Conservation (phyloP, 2,329 filamentous ascomycete species). For the Beauveria varroae region DNA sequence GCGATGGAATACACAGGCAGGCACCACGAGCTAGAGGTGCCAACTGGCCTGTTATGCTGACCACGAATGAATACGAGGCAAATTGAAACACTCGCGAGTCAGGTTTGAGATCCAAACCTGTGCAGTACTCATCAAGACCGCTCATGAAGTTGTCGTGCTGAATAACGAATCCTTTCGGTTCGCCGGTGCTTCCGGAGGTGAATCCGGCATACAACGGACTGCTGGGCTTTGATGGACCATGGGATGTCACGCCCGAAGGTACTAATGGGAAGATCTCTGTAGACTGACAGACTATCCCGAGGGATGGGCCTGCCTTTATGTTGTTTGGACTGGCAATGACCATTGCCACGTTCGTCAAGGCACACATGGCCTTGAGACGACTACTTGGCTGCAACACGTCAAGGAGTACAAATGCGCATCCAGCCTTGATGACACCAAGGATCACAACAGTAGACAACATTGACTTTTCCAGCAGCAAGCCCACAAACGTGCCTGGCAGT, state of each 20-base stretch:
- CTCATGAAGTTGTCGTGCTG: neutral
- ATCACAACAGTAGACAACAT: conserved; percentile 18
- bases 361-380: conserved; percentile 13
- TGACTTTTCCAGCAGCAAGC: conserved; percentile 23
- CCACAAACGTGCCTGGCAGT: conserved; percentile 14
- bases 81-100: neutral
- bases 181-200: conserved; percentile 5
- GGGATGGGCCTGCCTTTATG: neutral
- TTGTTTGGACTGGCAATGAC: neutral
- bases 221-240: neutral
- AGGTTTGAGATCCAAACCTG: neutral
- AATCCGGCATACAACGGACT: neutral
- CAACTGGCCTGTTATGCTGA: conserved; percentile 1
- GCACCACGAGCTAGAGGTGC: neutral
- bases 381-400: conserved; percentile 18
- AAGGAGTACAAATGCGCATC: conserved; percentile 21
- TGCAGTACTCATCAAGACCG: neutral
- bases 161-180: conserved; percentile 1
- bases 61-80: conserved; percentile 1
- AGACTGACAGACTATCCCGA: neutral
- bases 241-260: neutral
- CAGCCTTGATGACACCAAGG: conserved; percentile 22
- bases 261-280: neutral
- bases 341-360: neutral
- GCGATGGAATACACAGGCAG: neutral